Evolutionary conservation across 2,329 filamentous ascomycete species (phyloP), one percentile per base, ranked within the genome.

Genomic region (Ophiostoma pallidulum): DNA sequence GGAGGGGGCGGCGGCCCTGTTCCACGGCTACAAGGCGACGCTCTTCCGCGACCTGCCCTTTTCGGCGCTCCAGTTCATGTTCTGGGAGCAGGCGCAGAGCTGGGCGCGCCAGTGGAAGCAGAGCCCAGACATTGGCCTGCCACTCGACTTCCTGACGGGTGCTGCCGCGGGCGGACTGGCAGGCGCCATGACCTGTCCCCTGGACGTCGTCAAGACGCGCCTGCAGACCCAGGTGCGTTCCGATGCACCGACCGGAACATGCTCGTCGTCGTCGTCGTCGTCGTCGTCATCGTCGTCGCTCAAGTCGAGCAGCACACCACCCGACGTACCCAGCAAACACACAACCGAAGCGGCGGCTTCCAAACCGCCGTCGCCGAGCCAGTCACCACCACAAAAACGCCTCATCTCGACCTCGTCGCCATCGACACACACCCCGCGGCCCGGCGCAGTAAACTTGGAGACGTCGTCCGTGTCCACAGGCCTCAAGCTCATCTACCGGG

Each of bases 21-120:
- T 96, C 64, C 84, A 94, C 58, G 92, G 92, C n/a, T 98, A 94
- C 70, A 92, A 92, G 64, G 92, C 92, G 10, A 98, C 92, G 0
- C 78, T 98, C 3, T 92, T 86, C 67, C 84, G 92, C 50, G 92
- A 98, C 59, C 74, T 98, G 19, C 92, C 92, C 2, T 98, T 96
- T 62, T 97, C 91, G 0, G 92, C 92, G 1, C 69, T 98, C 10
- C 92, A 98, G 61, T 97, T 98, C 66, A 91, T 94, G 59, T 96
- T 98, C 63, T 98, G 95, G 71, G 92, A 98, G 65, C 87, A 97
- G 64, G 90, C 90, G 62, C 86, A 90, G 59, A 79, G 74, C 39
- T 78, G 87, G 74, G 90, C 92, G 1, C 84, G 84, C 59, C 65
- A 79, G 45, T 94, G 84, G 74, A 82, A 85, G 60, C 79, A 84